Base-by-base conservation (phyloP, 1,139 yeast species). In the Kurtzmaniella natalensis region DNA sequence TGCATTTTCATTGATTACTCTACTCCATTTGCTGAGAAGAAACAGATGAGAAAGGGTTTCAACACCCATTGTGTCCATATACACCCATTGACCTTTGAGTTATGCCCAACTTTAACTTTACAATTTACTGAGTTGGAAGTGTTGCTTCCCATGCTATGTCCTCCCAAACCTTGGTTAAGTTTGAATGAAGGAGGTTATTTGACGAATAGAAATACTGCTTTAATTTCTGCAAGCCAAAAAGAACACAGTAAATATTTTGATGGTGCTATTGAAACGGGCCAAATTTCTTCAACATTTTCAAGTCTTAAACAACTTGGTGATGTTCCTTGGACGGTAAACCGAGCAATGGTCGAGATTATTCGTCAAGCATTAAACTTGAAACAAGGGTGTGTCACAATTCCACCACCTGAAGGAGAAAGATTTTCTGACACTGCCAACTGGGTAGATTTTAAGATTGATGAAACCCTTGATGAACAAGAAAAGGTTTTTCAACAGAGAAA, bases 121-220 rank as follows among this genome's bases (percentile, higher is more conserved):
- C 31, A 50, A 4, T 35, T 51, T 5, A 44, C 36, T 16, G 34
- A 45, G 13, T 48, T 46, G 18, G 40, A 51, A 1, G 36, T 54
- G n/a, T 47, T 36, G 28, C 42, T 67, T 3, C 75, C 75, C 1
- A 64, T 68, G 71, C 33, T 69, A 9, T 45, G 49, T 25, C 64
- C 69, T 3, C 72, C 75, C 0, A 51, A 51, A 35, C 52, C 51
- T 4, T 69, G 74, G 74, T 43, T 41, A 0, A 39, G 55, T 5
- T 66, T 70, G 0, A 38, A 31, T 1, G 42, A 43, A 13, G 75
- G 75, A 1, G 75, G 73, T 0, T 67, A 49, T 38, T 43, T 65
- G 18, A 45, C 44, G 8, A 48, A 53, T 29, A 36, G 51, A 14
- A 55, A 50, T 31, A 54, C 59, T 1, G 40, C 68, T 8, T 48